Conservation (phyloP, 495 filamentous ascomycete species). For the Aspergillus heteromorphus region DNA sequence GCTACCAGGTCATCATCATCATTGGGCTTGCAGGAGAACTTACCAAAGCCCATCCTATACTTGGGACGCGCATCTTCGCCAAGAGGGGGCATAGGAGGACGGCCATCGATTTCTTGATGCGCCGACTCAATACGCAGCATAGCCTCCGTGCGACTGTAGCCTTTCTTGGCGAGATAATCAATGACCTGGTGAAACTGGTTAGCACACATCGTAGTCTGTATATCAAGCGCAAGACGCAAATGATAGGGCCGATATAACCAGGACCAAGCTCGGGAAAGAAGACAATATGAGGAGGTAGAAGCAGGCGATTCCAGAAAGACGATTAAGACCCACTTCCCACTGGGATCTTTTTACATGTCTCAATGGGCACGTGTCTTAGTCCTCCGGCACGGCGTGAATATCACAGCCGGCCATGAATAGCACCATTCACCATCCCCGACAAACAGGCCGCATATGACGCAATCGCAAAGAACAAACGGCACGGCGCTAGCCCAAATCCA, state of each 20-base stretch:
- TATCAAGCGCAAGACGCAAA: neutral
- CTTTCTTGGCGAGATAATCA: slow-evolving; percentile 93
- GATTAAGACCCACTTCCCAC: neutral
- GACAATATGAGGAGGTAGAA: neutral
- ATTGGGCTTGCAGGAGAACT: slow-evolving; percentile 8
- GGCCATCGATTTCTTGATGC: slow-evolving; percentile 69
- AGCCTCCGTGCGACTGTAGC: slow-evolving; percentile 87
- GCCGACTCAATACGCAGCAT: slow-evolving; percentile 89
- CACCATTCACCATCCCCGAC: neutral
- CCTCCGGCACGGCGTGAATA: neutral
- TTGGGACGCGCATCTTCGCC: slow-evolving; percentile 70
- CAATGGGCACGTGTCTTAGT: neutral
- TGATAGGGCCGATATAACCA: neutral
- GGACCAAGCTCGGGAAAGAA: neutral
- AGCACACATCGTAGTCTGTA: neutral
- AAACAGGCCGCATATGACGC: neutral
- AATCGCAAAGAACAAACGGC: neutral
- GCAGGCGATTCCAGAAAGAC: neutral
- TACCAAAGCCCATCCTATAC: slow-evolving; percentile 68
- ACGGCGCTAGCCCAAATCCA: neutral
- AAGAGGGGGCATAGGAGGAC: slow-evolving; percentile 58
- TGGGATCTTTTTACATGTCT: neutral
- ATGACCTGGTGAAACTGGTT: slow-evolving; percentile 64
- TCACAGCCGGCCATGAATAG: neutral
- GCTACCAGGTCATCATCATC: neutral